Evolutionary conservation across 805 yeast genomes (phyloP), one percentile per base, ranked within the genome.

Genomic region (Torulaspora microellipsoides): DNA sequence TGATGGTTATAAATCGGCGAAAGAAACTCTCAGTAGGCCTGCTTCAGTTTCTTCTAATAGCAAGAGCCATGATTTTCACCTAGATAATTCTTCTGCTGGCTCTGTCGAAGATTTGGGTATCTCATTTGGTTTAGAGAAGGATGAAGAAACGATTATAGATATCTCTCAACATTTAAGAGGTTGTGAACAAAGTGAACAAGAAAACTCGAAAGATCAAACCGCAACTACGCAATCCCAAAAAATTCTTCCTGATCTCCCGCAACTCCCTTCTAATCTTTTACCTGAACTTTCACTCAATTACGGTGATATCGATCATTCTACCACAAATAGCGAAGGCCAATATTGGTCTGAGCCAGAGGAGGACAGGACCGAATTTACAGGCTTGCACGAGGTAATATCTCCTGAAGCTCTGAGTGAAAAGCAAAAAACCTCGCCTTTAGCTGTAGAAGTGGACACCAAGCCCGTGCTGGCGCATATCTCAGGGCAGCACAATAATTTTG

Each of bases 1-100:
- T 7, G 61, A 53, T 12, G 59, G 52, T 25, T 58, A 54, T 40
- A 51, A 49, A 43, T 54, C 60, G 3, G 59, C 60, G 2, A 46
- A 47, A 25, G 63, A 56, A 30, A 45, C 41, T 2, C 33, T 35
- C 20, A 38, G 32, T n/a, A 34, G 40, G 8, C 8, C 31, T 8
- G 17, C 25, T 14, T 47, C 51, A 27, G 17, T 29, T 8, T 27
- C 13, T 11, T 35, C 41, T 11, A 23, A 20, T 17, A 32, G 36
- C 8, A 35, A 37, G 11, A 13, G 13, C 8, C 13, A 33, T 9
- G 36, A 27, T 8, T 17, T 25, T 10, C 29, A 29, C 11, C 7
- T 9, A 17, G 10, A 28, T 14, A 38, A 25, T 8, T 39, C 39
- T 4, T 15, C 42, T 4, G 34, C 34, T 12, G 43, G 38, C 3